Percentiles rank a stretch among this genome's conserved stretches.
These are phyloP conservation scores for Fistulina hepatica DNA, from an alignment of 1,284 basidiomycete genomes.

Conservation along the genomic window DNA sequence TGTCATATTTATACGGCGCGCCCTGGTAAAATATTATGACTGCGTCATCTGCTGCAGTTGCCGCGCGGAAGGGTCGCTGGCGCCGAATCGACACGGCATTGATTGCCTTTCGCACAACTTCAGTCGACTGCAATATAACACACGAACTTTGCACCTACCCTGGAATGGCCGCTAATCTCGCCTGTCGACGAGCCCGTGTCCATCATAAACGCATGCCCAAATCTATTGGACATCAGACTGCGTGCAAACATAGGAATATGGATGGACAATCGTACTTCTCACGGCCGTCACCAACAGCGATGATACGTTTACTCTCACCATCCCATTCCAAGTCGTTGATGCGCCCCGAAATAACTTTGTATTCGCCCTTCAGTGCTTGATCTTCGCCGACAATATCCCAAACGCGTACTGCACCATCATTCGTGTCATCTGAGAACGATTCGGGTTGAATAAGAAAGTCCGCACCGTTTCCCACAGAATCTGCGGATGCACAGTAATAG, in stretches of 20 bases:
- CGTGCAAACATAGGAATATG: conserved; percentile 2
- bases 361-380: conserved; percentile 76
- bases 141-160: conserved; percentile 36
- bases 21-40: conserved; percentile 78
- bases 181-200: conserved; percentile 84
- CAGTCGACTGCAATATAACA: not conserved
- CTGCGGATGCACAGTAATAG: conserved; percentile 90
- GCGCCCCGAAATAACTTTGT: conserved; percentile 71
- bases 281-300: conserved; percentile 91
- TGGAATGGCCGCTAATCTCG: conserved; percentile 90
- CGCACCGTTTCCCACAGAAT: conserved; percentile 67
- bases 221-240: conserved; percentile 42
- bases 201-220: conserved; percentile 81
- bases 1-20: conserved; percentile 84
- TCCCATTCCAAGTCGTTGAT: conserved; percentile 97
- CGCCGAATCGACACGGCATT: conserved; percentile 88
- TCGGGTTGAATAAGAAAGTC: not conserved
- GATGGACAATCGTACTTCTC: conserved; percentile 52
- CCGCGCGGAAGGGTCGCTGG: conserved; percentile 86
- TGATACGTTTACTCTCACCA: conserved; percentile 90
- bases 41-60: conserved; percentile 78
- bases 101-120: conserved; percentile 42
- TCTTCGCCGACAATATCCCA: conserved; percentile 93
- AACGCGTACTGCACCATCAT: conserved; percentile 51
- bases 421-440: not conserved